Evolutionary conservation across 2,329 filamentous ascomycete species (phyloP), one percentile per base, ranked within the genome.

Genomic region (Pyrenophora tritici-repentis): DNA sequence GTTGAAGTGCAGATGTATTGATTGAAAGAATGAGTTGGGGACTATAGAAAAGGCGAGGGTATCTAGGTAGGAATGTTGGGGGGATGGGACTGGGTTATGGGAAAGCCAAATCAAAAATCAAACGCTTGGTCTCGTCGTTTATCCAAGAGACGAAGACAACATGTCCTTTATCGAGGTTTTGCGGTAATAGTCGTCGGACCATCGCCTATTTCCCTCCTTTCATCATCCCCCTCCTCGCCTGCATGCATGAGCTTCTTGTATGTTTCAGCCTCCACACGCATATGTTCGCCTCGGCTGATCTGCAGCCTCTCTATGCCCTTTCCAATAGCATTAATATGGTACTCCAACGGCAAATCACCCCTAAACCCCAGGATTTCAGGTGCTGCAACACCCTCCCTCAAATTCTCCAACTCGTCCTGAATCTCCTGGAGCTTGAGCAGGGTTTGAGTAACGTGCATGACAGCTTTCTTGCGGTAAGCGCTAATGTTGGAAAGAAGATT

Each of bases 321-420:
- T 50, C 88, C 80, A 55, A 94, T 91, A 48, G 85, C 86, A 59
- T 90, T 85, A 34, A 94, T 86, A 66, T 94, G 89, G 35, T 90
- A 86, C 42, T 82, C 81, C 4, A 94, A 75, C 2, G 89, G 88
- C 8, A 90, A 78, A 22, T 78, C 75, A 3, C 74, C 71, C 6
- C 76, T 75, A 20, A 78, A 80, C 1, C 80, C 80, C 9, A 86
- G 63, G 8, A 87, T 70, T 57, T 85, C 86, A 0, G 89, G 88
- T 48, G 83, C 81, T 0, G 83, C 85, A 8, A 92, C 87, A 5
- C 86, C 78, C 53, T 91, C 87, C 17, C 88, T 78, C 59, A 95
- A 71, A 62, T 91, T 87, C 58, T 86, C 85, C 10, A 95, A 75
- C 37, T 85, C 85, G 2, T 84, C 81, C 60, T 86, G 83, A 55